Evolutionary conservation across 2,329 filamentous ascomycete species (phyloP).

Genomic region (Capronia americana): DNA sequence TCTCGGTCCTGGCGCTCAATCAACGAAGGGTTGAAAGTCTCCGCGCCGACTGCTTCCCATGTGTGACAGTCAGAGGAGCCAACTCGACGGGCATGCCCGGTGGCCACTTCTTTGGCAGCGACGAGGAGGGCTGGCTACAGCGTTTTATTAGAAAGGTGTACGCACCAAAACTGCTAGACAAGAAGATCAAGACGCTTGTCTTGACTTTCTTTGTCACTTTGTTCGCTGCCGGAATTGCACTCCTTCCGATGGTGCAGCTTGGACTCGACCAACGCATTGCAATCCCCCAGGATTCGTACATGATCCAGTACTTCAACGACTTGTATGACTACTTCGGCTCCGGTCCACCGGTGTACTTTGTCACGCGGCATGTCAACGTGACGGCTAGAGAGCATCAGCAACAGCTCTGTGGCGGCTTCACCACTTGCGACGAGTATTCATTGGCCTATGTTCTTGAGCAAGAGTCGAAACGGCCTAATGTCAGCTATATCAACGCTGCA

Average conservation of each 20-base stretch:
- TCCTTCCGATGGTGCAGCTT: conserved; percentile 83
- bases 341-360: conserved; percentile 95
- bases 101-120: conserved; percentile 72
- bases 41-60: conserved; percentile 91
- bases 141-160: conserved; percentile 89
- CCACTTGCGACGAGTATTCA: conserved; percentile 82
- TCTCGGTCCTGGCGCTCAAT: conserved; percentile 88
- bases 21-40: conserved; percentile 88
- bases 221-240: conserved; percentile 81
- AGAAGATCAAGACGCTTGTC: conserved; percentile 77
- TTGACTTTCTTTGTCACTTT: conserved; percentile 83
- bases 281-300: conserved; percentile 89
- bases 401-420: conserved; percentile 88
- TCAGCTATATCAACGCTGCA: conserved; percentile 86
- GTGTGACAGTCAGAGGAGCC: conserved; percentile 78
- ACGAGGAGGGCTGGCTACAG: conserved; percentile 83
- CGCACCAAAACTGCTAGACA: conserved; percentile 79
- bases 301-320: conserved; percentile 96
- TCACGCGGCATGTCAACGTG: conserved; percentile 79
- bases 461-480: conserved; percentile 84
- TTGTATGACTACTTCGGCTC: conserved; percentile 89
- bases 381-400: conserved; percentile 79
- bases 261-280: conserved; percentile 95
- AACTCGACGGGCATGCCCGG: conserved; percentile 69
- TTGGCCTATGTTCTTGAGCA: conserved; percentile 90